A percentile compares a stretch with the other conserved stretches of the same genome.
Evolutionary conservation across 192 early-diverging fungal species (phyloP).

Genomic region (Podila verticillata): DNA sequence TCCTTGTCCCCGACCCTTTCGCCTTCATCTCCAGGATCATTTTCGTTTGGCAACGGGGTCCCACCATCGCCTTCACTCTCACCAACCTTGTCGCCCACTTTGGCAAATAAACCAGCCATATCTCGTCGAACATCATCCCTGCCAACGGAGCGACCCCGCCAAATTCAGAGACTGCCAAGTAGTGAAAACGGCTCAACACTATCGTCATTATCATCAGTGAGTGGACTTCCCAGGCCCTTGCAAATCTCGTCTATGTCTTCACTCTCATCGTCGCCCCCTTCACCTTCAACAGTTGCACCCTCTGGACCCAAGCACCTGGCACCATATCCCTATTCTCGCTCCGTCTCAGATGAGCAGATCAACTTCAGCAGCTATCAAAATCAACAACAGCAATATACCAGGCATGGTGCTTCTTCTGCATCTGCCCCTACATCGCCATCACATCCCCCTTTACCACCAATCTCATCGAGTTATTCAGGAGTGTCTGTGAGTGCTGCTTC

Average conservation of each 20-base stretch:
- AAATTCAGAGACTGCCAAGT: constrained; percentile 9
- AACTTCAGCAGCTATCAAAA: background rate
- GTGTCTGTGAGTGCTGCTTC: background rate
- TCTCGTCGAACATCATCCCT: constrained; percentile 23
- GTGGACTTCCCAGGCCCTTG: too few relatives aligned
- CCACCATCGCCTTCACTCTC: constrained; percentile 13
- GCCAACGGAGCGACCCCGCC: constrained; percentile 15
- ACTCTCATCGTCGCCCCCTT: too few relatives aligned
- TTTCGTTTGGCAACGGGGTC: background rate
- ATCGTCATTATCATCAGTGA: background rate
- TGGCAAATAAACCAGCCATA: constrained; percentile 7
- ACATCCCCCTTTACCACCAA: background rate
- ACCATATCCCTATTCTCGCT: background rate
- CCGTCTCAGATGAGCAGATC: background rate
- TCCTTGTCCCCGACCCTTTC: background rate
- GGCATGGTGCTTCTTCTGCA: background rate
- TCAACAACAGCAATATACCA: background rate
- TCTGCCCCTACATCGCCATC: background rate
- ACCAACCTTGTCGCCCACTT: constrained; percentile 4
- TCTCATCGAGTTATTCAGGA: background rate
- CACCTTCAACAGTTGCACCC: background rate
- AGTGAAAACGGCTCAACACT: constrained; percentile 11
- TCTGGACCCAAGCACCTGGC: background rate
- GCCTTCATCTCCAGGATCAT: background rate
- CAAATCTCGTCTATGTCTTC: too few relatives aligned